Percentiles rank a stretch among this genome's conserved stretches.
These are phyloP conservation scores for Metschnikowia orientalis DNA, from an alignment of 805 yeast genomes.

Conservation along the genomic window DNA sequence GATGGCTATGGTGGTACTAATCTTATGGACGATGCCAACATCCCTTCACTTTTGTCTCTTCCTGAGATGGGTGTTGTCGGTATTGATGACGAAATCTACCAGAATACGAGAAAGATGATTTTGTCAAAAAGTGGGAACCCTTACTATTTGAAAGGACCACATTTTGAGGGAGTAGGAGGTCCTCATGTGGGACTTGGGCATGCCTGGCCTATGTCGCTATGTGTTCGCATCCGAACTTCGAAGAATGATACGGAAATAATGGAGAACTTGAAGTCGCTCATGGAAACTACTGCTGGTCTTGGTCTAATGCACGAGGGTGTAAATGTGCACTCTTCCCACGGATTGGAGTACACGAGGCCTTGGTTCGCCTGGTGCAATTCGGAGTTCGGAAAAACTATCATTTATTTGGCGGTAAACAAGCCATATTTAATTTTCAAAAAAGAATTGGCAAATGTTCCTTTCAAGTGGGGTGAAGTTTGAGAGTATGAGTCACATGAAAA, in stretches of 20 bases:
- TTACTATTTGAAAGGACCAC: constrained; percentile 58
- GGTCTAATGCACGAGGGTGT: constrained; percentile 86
- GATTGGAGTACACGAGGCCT: constrained; percentile 60
- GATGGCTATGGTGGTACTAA: constrained; percentile 77
- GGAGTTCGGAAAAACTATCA: constrained; percentile 83
- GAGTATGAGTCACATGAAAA: too few species aligned
- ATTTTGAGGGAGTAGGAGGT: constrained; percentile 80
- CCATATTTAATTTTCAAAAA: constrained; percentile 65
- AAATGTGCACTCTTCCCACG: constrained; percentile 51
- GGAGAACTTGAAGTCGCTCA: constrained; percentile 44
- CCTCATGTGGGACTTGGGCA: constrained; percentile 79
- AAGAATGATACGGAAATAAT: constrained; percentile 66
- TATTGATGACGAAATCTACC: constrained; percentile 54
- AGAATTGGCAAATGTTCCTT: constrained; percentile 26
- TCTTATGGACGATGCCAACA: constrained; percentile 87
- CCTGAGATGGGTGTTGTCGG: constrained; percentile 72
- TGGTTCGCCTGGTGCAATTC: constrained; percentile 97
- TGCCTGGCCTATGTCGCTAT: constrained; percentile 92
- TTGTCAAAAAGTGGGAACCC: constrained; percentile 71
- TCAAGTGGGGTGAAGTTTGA: constrained; percentile 28
- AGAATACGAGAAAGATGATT: constrained; percentile 76
- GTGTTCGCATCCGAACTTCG: constrained; percentile 69
- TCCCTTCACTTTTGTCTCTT: constrained; percentile 74
- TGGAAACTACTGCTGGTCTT: constrained; percentile 61
- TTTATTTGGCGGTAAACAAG: constrained; percentile 66